Evolutionary conservation across 257 asterid species (phyloP), one percentile per base, ranked within the genome.

Genomic region (Solanum infundibuliforme): DNA sequence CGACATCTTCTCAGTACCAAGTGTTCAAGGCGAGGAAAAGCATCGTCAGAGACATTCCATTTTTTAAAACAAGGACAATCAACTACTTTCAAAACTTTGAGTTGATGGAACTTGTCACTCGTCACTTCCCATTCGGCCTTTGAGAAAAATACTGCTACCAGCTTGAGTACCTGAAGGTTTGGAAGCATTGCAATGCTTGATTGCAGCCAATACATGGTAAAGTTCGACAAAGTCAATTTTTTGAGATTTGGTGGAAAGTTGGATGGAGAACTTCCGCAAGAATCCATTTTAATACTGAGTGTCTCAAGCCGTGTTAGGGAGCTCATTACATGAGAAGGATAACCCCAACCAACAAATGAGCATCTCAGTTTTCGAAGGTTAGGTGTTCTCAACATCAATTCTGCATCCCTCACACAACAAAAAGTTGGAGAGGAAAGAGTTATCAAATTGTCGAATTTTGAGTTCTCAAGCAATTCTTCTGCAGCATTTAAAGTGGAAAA

Each of bases 151-250:
- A 20, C 9, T 34, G 29, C 14, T 20, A 31, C 52, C 27, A 87
- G n/a, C 41, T 81, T 66, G 35, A 87, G 81, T 65, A 82, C 89
- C 72, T 87, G 73, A 14, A 66, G 89, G 83, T 68, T 82, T 43
- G 58, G 87, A 36, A 87, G 87, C 4, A 35, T 25, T 16, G 65
- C 34, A 5, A 87, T 69, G 34, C 83, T n/a, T 38, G 58, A 5
- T 14, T 18, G 62, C 5, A 23, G 31, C 89, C 75, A 35, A 4
- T 55, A 29, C 20, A 87, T 14, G 48, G 66, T 34, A 83, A 32
- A 27, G 43, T 25, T 35, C 1, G 58, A 36, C 31, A 68, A 5
- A 14, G 89, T 43, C 83, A 87, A 23, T 43, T 87, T 66, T 58
- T 79, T 87, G 7, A 86, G 87, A 65, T 52, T 77, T 18, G 38